Base-by-base conservation (phyloP, 768 basidiomycete species). In the Leccinum arenicola region DNA sequence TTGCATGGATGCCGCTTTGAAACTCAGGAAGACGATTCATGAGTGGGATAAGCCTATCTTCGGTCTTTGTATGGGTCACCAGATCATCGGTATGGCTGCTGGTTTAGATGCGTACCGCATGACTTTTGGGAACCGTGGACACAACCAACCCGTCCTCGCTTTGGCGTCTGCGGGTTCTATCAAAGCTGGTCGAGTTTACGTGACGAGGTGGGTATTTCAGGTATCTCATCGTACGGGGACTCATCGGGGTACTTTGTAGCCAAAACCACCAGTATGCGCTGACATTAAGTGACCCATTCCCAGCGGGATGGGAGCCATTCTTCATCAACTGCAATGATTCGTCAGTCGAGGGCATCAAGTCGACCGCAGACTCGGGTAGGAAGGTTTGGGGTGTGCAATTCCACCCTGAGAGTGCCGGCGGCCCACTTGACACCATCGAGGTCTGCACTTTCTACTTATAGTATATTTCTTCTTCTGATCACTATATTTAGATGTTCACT, bases 261-360 rank as follows among this genome's bases (percentile, higher is more conserved):
- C 92, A 94, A 88, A 98, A 99, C 75, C 95, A 97, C 72, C 97
- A 98, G 67, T 99, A 98, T 74, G 97, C 97, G n/a, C 80, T 98
- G 58, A 89, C 86, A 70, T 77, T 98, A 54, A 87, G 89, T 61
- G 96, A 98, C 69, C 91, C 94, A 4, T 97, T 98, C 91, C 97
- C 97, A 27, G 78, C 82, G 58, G 97, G 95, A 17, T 99, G 94
- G 95, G 94, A 96, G 66, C 96, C 96, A 0, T 98, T 96, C 84
- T 99, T 99, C 81, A 96, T 98, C 79, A 99, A 98, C 77, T 97
- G 94, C 77, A 98, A 98, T 69, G 96, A 98, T 76, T 98, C 96
- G 15, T 97, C 94, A 1, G 95, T 98, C 15, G 97, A 98, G 72
- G 97, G 97, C 40, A 97, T 98, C 82, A 98, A 95, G 76, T 95